Conservation (phyloP, 169 alveolate species). For the Plasmodium falciparum region DNA sequence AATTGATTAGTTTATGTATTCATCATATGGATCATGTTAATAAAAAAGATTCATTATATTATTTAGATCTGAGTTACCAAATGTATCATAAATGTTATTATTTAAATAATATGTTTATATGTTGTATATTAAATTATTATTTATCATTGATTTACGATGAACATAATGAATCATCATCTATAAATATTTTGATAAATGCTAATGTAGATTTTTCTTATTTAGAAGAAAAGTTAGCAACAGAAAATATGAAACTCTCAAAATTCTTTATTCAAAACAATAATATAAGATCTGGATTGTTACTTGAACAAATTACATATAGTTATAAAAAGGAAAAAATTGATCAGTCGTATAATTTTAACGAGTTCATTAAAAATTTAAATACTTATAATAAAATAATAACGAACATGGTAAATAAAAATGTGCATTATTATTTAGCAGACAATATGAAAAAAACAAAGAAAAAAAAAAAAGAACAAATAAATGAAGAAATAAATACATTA, state of each 20-base stretch:
- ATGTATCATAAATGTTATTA: constrained; percentile 31
- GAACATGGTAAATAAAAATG: constrained; percentile 12
- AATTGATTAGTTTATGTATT: constrained; percentile 44
- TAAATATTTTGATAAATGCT: constrained; percentile 32
- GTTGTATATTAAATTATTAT: constrained; percentile 45
- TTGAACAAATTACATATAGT: constrained; percentile 64
- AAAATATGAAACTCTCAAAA: constrained; percentile 5
- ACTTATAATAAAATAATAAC: constrained; percentile 8
- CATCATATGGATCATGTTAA: constrained; percentile 30
- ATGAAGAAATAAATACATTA: not conserved
- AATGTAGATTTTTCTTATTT: constrained; percentile 47
- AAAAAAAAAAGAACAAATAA: not conserved
- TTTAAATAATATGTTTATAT: constrained; percentile 50
- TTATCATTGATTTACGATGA: constrained; percentile 35
- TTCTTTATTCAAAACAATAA: constrained; percentile 42
- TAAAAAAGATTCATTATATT: constrained; percentile 46
- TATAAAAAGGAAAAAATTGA: constrained; percentile 31
- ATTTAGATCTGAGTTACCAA: constrained; percentile 55
- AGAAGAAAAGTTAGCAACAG: constrained; percentile 27
- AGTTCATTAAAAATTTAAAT: not conserved
- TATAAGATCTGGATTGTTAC: constrained; percentile 30
- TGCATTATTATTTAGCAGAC: not conserved
- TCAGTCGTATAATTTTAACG: not conserved
- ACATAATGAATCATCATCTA: constrained; percentile 19
- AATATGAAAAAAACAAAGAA: not conserved